Evolutionary conservation across 2,329 filamentous ascomycete genomes (phyloP), one percentile per base, ranked within the genome.

Genomic region (Bretziella fagacearum): DNA sequence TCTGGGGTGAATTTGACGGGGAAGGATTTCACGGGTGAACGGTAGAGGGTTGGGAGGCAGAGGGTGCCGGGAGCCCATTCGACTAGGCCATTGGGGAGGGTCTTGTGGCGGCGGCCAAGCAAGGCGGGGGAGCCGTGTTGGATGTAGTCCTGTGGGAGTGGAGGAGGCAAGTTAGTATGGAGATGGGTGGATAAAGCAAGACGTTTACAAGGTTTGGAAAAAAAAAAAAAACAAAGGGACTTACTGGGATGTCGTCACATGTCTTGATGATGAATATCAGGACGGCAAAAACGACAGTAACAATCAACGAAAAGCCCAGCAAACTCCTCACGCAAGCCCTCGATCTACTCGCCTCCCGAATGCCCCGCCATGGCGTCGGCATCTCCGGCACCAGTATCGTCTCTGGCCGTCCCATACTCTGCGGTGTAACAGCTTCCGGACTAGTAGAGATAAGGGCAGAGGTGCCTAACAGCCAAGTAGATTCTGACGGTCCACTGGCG

Each of bases 11-110:
- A 29, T 3, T 20, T 6, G 22, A 46, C 17, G 15, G 32, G 33
- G 44, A 29, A 39, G 15, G 35, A 26, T 18, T 27, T 26, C 2
- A 36, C 5, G 15, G 44, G 44, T 3, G 25, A n/a, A 8, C 44
- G 44, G 25, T 37, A n/a, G 10, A 18, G 4, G 7, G 32, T 27
- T 7, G 44, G 25, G 7, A 20, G 20, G 6, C 44, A 46, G 22
- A 37, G 10, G 7, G 7, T 13, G n/a, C 44, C 33, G 33, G 44
- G 44, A n/a, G 32, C 18, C 44, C 44, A 46, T 8, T 26, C 35
- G n/a, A 46, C 44, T 7, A 37, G 15, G 6, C 33, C 44, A n/a
- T 36, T 46, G 7, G n/a, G 32, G 13, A 36, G 22, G 6, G 23
- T 46, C 13, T 29, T 15, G 33, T 46, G 39, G 5, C 25, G 29